These are phyloP conservation scores for Plantago major DNA, from an alignment of 257 asterid species.

Conservation along the genomic window DNA sequence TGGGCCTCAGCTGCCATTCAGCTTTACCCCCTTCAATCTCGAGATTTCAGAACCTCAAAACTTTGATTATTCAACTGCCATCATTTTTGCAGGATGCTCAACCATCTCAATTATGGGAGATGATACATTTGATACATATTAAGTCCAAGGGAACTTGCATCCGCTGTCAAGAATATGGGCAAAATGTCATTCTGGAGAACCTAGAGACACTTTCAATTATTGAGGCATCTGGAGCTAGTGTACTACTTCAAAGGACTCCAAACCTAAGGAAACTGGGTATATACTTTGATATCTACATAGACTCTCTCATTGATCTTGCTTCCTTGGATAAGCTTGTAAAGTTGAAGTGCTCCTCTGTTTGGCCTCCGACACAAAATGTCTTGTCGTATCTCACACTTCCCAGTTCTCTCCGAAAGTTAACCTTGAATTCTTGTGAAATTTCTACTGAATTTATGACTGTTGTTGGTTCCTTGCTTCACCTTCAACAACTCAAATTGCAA, in stretches of 20 bases:
- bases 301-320: not conserved
- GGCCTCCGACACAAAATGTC: not conserved
- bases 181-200: not conserved
- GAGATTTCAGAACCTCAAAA: not conserved
- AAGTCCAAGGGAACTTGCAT: not conserved
- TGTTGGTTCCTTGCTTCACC: slow-evolving; percentile 1
- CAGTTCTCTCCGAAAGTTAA: not conserved
- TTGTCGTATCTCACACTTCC: not conserved
- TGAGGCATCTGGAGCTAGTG: not conserved
- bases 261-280: not conserved
- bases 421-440: not conserved
- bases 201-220: not conserved
- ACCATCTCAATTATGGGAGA: not conserved
- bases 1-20: not conserved
- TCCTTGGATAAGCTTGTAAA: slow-evolving; percentile 1
- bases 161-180: not conserved
- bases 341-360: not conserved
- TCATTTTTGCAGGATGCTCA: not conserved
- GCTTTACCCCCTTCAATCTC: not conserved
- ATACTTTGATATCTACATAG: not conserved
- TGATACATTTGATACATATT: slow-evolving; percentile 6
- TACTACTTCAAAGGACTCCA: not conserved
- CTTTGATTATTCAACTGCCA: not conserved
- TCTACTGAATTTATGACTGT: not conserved
- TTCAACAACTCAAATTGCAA: slow-evolving; percentile 9